Evolutionary conservation across 1,139 yeast genomes (phyloP), one percentile per base, ranked within the genome.

Genomic region (Hemisphaericaspora xylofermentans): DNA sequence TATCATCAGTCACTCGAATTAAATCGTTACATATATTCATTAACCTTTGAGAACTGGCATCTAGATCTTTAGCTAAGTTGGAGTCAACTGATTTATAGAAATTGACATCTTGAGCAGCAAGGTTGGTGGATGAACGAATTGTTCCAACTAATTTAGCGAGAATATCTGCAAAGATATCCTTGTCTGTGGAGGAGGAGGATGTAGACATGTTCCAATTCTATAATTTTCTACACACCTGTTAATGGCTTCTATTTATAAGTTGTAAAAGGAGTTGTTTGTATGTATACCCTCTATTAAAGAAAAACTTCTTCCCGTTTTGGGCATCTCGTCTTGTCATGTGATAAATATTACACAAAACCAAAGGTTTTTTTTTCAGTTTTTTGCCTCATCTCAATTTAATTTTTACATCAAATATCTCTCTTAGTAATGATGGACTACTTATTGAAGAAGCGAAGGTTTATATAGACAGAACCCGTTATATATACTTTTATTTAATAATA

Each of bases 41-140:
- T 13, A 89, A 54, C 25, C 69, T 61, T 5, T 56, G 51, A 1
- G 82, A 71, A 2, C 78, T 61, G 1, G 55, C 52, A 25, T 75
- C 74, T 18, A 82, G 66, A 15, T 71, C 58, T 1, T 52, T 45
- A 5, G 76, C 66, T 22, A 86, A 58, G 0, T 61, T 56, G 2
- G 69, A 54, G 54, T 88, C 95, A n/a, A 89, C 60, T 35, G 89
- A 78, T 41, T 74, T 75, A 63, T 82, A 80, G 54, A 91, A 93
- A 34, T 75, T 76, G 19, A 89, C 76, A 65, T 93, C 98, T 49
- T 87, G 88, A 0, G 88, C 80, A 2, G 89, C 85, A 35, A 93
- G 64, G 2, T 86, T 79, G 5, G 84, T 69, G 0, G 96, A 79
- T 2, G 87, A 76, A 47, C 96, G 72, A 28, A 88, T 80, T 1